Evolutionary conservation across 148 eudicot species (phyloP), one percentile per base, ranked within the genome.

Genomic region (Camellia granthamiana): DNA sequence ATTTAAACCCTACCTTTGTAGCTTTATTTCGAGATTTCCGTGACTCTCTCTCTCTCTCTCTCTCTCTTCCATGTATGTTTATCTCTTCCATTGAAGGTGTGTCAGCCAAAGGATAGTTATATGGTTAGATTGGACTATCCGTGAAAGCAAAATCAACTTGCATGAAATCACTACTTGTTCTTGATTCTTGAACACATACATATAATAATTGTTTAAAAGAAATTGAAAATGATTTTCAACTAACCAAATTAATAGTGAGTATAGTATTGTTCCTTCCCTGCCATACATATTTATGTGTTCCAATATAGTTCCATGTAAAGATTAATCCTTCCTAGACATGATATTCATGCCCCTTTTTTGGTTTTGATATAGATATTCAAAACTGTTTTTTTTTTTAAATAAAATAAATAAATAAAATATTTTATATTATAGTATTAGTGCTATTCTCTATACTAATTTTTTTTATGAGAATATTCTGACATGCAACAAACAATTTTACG

Each of bases 101-200:
- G 14, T 43, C 21, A 42, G 49, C 72, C 62, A 65, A 55, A 7
- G 69, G 42, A 43, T 80, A 58, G 56, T 41, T 60, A 14, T 67
- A 47, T 69, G 83, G 83, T 59, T 13, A 67, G 42, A 68, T 42
- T 69, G 46, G 83, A 13, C 68, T 75, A 69, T 79, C 55, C 75
- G 83, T 81, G 83, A 81, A 76, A 23, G 43, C 64, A 54, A 76
- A 54, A 76, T 23, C 62, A 80, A 80, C 77, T 80, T 80, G 41
- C 13, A 4, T 70, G 46, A 54, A 51, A 21, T 30, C 38, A 30
- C 38, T 30, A 30, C 38, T 30, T 30, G 38, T 30, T 30, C 8
- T 43, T 43, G 16, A 38, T 61, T 8, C 52, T 58, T 76, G 43
- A 61, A 44, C 21, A 41, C 46, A 5, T 10, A 43, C 9, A 38